These are phyloP conservation scores for Yamadazyma spencermartinsiae DNA, from an alignment of 1,139 yeast genomes.

Conservation along the genomic window DNA sequence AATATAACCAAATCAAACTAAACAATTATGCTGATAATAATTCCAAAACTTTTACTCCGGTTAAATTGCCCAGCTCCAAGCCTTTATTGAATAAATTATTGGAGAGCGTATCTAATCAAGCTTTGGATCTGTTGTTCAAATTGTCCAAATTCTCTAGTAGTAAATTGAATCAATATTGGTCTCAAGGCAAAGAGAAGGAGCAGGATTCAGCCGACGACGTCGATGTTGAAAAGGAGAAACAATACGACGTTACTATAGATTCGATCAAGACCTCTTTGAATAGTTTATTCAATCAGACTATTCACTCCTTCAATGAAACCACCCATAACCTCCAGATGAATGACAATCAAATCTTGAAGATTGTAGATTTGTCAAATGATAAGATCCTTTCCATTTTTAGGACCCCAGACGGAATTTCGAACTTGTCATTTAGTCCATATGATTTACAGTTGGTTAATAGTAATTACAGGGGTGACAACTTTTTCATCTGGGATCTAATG, in stretches of 20 bases:
- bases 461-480: slow-evolving; percentile 59
- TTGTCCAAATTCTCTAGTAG: slow-evolving; percentile 51
- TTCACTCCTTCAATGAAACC: slow-evolving; percentile 32
- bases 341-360: slow-evolving; percentile 38
- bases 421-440: slow-evolving; percentile 60
- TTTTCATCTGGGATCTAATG: slow-evolving; percentile 66
- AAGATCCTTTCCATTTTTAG: slow-evolving; percentile 51
- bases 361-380: slow-evolving; percentile 49
- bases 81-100: slow-evolving; percentile 48
- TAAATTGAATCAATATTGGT: slow-evolving; percentile 34
- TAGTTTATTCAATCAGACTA: slow-evolving; percentile 36
- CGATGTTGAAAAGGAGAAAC: background rate
- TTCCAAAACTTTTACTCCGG: slow-evolving; percentile 34
- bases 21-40: slow-evolving; percentile 13
- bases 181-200: slow-evolving; percentile 4
- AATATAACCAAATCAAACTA: slow-evolving; percentile 31
- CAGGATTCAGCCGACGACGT: slow-evolving; percentile 18
- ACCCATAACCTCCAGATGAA: slow-evolving; percentile 19
- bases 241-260: slow-evolving; percentile 24
- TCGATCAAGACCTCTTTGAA: slow-evolving; percentile 35
- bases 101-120: slow-evolving; percentile 50
- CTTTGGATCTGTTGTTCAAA: slow-evolving; percentile 54
- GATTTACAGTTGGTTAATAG: slow-evolving; percentile 61
- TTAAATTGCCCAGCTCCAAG: slow-evolving; percentile 46
- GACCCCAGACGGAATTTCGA: slow-evolving; percentile 64